phyloP scores from a whole-genome alignment of 331 rosid genomes.

The Acacia concinna region DNA sequence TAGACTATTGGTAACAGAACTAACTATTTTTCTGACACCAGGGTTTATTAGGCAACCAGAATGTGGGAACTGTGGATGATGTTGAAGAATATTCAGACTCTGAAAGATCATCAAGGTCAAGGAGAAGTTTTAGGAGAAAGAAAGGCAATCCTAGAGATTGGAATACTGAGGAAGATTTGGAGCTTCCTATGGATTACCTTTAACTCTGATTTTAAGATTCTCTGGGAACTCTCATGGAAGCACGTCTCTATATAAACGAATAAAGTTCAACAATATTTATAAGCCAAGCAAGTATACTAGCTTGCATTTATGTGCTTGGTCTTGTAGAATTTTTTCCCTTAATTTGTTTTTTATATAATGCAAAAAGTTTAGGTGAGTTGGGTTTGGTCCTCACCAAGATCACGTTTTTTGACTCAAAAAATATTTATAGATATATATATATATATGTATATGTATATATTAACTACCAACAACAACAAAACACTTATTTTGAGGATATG shows the following conservation, averaged over 20 bases:
- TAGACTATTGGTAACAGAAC: slow-evolving; percentile 3
- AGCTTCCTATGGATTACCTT: slow-evolving; percentile 86
- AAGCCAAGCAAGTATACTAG: slow-evolving; percentile 20
- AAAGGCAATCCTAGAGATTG: slow-evolving; percentile 47
- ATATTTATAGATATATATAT: no score
- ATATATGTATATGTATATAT: no score
- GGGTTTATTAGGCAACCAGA: slow-evolving; percentile 84
- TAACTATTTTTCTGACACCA: slow-evolving; percentile 27
- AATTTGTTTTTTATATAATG: no score
- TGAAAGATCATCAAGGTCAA: slow-evolving; percentile 46
- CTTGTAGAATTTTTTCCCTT: not conserved
- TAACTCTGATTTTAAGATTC: slow-evolving; percentile 31
- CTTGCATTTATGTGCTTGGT: slow-evolving; percentile 28
- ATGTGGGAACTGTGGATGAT: slow-evolving; percentile 50
- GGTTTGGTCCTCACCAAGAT: no score
- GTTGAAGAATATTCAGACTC: slow-evolving; percentile 56
- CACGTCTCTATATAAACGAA: not conserved
- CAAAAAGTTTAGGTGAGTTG: no score
- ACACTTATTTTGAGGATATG: no score
- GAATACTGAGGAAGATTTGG: slow-evolving; percentile 72
- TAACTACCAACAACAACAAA: no score
- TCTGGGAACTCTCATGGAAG: slow-evolving; percentile 16
- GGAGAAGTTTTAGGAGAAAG: slow-evolving; percentile 47
- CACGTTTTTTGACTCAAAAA: no score
- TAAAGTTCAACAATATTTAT: not conserved